Base-by-base conservation (phyloP, 1,284 basidiomycete species). In the Anthracocystis panici-leucophaei region DNA sequence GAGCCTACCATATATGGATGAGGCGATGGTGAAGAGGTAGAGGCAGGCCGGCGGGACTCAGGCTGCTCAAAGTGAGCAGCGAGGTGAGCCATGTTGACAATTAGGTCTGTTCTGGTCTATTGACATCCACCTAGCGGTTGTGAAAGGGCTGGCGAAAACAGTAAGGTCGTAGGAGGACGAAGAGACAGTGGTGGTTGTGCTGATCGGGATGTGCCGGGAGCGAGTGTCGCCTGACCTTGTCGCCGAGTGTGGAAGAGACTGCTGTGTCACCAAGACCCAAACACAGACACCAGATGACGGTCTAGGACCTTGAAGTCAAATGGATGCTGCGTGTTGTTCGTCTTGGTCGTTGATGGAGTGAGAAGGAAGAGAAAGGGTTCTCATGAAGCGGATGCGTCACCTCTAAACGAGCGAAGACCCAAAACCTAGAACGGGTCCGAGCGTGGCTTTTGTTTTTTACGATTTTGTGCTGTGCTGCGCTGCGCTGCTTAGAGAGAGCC, bases 11-110 rank as follows among this genome's bases (percentile, higher is more conserved):
- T 54, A 46, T 65, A 71, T 0, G 55, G 63, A 23, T 61, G 56
- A n/a, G 69, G 59, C 16, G 69, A 49, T 6, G 50, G 46, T 18
- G 69, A 72, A 18, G 42, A 20, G 49, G 29, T 57, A 18, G 56
- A 51, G 27, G 56, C 21, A 18, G 69, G 44, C 1, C 60, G 52
- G 49, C 69, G 64, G 27, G 40, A 35, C 41, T 64, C 61, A 3
- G 57, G 61, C 16, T 49, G 61, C 71, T 74, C 65, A 65, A 74
- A 68, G 56, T 65, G 65, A 46, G 71, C 65, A 27, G 71, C 71
- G 21, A 74, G 65, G 52, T 65, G 65, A 29, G 65, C 65, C 71
- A 74, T 74, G 50, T 41, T 65, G 58, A n/a, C 12, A 1, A 5
- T 9, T 12, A n/a, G 3, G 16, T 31, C n/a, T 49, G 18, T 8